Percentiles rank a stretch among this genome's conserved stretches.
Evolutionary conservation across 805 yeast genomes (phyloP).

Genomic region (Saturnispora mendoncae): DNA sequence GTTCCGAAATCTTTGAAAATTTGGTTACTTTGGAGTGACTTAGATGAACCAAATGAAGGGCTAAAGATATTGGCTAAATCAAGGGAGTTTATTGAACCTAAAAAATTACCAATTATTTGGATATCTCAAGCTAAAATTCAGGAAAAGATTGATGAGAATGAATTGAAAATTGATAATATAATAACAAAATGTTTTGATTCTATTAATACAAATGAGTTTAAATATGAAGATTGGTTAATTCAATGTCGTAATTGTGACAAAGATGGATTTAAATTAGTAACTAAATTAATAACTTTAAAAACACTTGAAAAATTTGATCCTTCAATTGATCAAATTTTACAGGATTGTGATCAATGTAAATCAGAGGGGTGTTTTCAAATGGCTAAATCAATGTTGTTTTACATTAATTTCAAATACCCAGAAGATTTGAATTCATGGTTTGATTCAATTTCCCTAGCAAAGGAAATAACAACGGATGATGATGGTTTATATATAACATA

Average conservation of each 20-base stretch:
- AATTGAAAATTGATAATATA: slow-evolving; percentile 39
- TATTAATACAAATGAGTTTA: slow-evolving; percentile 24
- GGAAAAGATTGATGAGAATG: slow-evolving; percentile 39
- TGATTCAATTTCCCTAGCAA: slow-evolving; percentile 32
- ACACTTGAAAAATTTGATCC: slow-evolving; percentile 3
- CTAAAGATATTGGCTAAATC: slow-evolving; percentile 51
- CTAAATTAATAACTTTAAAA: slow-evolving; percentile 44
- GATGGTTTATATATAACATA: slow-evolving; percentile 36
- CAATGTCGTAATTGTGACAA: slow-evolving; percentile 44
- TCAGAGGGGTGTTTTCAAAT: slow-evolving; percentile 25
- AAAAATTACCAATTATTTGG: slow-evolving; percentile 50
- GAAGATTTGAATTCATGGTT: slow-evolving; percentile 40
- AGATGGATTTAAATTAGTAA: slow-evolving; percentile 37
- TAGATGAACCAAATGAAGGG: slow-evolving; percentile 39
- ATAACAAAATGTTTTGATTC: slow-evolving; percentile 40
- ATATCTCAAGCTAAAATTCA: slow-evolving; percentile 61
- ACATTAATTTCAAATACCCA: slow-evolving; percentile 40
- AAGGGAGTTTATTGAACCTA: slow-evolving; percentile 37
- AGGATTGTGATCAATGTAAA: slow-evolving; percentile 27
- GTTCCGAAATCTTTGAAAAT: slow-evolving; percentile 56
- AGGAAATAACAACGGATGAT: slow-evolving; percentile 19
- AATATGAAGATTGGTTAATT: slow-evolving; percentile 42
- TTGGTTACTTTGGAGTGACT: slow-evolving; percentile 52
- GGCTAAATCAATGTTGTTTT: slow-evolving; percentile 41
- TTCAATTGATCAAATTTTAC: neutral